Evolutionary conservation across 345 rosid genomes (phyloP).

Genomic region (Moricandia arvensis): DNA sequence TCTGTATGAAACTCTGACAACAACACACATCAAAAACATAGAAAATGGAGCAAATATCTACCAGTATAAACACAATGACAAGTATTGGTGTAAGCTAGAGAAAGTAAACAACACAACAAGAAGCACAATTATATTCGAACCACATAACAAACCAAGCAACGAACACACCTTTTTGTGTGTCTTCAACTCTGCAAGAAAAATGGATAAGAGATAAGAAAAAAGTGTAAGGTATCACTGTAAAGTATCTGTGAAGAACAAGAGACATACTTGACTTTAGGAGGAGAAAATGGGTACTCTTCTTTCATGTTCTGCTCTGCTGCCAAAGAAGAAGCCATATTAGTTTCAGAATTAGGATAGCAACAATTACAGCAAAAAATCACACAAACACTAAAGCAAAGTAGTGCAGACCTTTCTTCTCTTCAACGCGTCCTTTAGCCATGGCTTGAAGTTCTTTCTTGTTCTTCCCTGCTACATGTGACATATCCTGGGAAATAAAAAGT

Average conservation of each 20-base stretch:
- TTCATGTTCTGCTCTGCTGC: constrained; percentile 63
- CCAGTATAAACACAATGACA: constrained; percentile 8
- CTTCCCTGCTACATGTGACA: constrained; percentile 96
- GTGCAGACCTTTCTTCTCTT: constrained; percentile 80
- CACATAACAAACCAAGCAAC: constrained; percentile 46
- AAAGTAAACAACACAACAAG: background rate
- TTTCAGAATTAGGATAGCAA: background rate
- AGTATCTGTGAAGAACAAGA: constrained; percentile 25
- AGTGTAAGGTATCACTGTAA: background rate
- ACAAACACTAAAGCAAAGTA: constrained; percentile 6
- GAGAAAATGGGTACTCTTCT: constrained; percentile 82
- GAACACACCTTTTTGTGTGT: constrained; percentile 58
- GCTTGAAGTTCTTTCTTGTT: constrained; percentile 96
- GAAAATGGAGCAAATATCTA: constrained; percentile 6
- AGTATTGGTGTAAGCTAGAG: too few relatives aligned
- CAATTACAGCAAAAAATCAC: background rate
- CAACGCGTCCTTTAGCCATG: constrained; percentile 85
- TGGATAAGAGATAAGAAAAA: constrained; percentile 30
- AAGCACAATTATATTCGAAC: constrained; percentile 49
- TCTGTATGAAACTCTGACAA: constrained; percentile 63
- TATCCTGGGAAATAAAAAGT: constrained; percentile 53
- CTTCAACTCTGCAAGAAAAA: constrained; percentile 68
- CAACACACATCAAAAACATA: constrained; percentile 21
- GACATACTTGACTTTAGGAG: constrained; percentile 87
- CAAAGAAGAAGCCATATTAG: constrained; percentile 43